Percentiles rank a stretch among this genome's conserved stretches.
phyloP scores from a whole-genome alignment of 2,329 filamentous ascomycete genomes.

The Calonectria hongkongensis region DNA sequence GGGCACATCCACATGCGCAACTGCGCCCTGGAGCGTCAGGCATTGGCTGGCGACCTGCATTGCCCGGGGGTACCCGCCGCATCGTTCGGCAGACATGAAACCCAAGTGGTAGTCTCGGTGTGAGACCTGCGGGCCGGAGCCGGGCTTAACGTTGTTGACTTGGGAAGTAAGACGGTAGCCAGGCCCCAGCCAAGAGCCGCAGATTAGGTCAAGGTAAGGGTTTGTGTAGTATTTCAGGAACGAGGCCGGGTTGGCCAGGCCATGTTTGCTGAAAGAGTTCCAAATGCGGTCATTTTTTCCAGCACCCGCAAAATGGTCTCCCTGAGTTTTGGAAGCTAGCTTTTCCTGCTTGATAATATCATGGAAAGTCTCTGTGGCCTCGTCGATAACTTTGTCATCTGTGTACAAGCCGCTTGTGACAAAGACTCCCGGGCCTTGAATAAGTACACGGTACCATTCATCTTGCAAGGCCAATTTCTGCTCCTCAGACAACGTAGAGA shows the following conservation, averaged over 20 bases:
- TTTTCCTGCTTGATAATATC: conserved; percentile 69
- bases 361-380: conserved; percentile 68
- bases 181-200: conserved; percentile 75
- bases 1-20: conserved; percentile 78
- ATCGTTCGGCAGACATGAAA: conserved; percentile 72
- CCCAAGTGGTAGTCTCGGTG: conserved; percentile 80
- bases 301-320: conserved; percentile 76
- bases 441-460: conserved; percentile 76
- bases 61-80: conserved; percentile 68
- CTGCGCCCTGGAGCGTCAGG: conserved; percentile 77
- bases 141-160: conserved; percentile 77
- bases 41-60: conserved; percentile 74
- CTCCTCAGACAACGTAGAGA: conserved; percentile 52
- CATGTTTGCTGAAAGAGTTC: conserved; percentile 80
- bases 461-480: conserved; percentile 69
- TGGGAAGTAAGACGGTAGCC: conserved; percentile 77
- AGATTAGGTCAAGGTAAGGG: conserved; percentile 72
- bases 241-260: conserved; percentile 67
- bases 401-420: conserved; percentile 73
- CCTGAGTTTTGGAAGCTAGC: conserved; percentile 60
- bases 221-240: conserved; percentile 77
- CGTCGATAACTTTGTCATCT: conserved; percentile 63
- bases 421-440: conserved; percentile 75
- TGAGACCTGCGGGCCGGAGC: conserved; percentile 72
- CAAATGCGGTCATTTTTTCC: conserved; percentile 77